Evolutionary conservation across 257 asterid species (phyloP).

Genomic region (Henckelia pumila): DNA sequence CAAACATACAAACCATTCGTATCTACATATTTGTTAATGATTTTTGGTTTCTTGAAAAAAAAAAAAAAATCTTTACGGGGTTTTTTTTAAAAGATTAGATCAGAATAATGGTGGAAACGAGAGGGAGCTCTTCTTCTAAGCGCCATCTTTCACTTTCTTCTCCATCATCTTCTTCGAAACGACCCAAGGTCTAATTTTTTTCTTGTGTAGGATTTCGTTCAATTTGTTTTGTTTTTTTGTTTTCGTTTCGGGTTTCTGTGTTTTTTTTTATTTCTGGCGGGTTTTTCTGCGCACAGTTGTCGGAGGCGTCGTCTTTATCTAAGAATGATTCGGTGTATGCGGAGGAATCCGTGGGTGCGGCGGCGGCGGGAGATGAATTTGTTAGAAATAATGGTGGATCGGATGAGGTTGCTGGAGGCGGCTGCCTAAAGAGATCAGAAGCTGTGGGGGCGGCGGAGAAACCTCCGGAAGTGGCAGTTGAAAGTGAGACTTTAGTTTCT

Average conservation of each 20-base stretch:
- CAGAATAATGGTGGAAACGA: constrained; percentile 74
- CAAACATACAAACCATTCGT: too few relatives aligned
- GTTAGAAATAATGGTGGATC: constrained; percentile 44
- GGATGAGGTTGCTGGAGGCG: constrained; percentile 54
- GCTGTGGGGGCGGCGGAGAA: constrained; percentile 47
- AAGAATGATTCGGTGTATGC: constrained; percentile 45
- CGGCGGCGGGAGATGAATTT: constrained; percentile 43
- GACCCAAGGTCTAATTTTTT: constrained; percentile 71
- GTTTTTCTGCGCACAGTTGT: constrained; percentile 58
- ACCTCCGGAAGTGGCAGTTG: constrained; percentile 37
- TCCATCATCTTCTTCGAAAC: constrained; percentile 60
- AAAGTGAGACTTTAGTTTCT: constrained; percentile 41
- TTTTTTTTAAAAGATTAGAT: constrained; percentile 19
- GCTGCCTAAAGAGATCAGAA: constrained; percentile 34
- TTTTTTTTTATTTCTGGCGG: constrained; percentile 25
- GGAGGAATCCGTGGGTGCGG: constrained; percentile 36
- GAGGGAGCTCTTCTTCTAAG: constrained; percentile 80
- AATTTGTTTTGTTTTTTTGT: not conserved
- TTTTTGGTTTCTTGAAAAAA: constrained; percentile 3
- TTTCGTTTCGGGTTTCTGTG: constrained; percentile 4
- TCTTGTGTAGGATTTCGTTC: not conserved
- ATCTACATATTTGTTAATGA: constrained; percentile 16
- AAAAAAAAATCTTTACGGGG: constrained; percentile 4
- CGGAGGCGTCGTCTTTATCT: constrained; percentile 65
- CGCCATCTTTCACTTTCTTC: constrained; percentile 46